These are phyloP conservation scores for Talaromyces adpressus DNA, from an alignment of 495 filamentous ascomycete species.

Conservation along the genomic window DNA sequence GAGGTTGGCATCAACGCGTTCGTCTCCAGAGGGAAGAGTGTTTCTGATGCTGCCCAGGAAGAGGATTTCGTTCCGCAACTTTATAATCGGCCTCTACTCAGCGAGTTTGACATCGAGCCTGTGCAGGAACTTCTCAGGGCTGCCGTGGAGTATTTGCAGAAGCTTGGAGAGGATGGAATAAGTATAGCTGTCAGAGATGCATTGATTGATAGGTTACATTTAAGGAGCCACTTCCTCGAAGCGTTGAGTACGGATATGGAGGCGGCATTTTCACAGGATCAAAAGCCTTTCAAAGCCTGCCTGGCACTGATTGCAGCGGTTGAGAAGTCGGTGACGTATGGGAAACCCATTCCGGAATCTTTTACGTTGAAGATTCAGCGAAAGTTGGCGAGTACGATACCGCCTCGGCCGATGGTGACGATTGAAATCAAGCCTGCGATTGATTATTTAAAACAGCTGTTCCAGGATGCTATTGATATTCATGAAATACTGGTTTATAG, in stretches of 20 bases:
- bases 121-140: slow-evolving; percentile 54
- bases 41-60: slow-evolving; percentile 50
- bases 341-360: slow-evolving; percentile 59
- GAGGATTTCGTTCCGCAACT: slow-evolving; percentile 93
- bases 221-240: slow-evolving; percentile 56
- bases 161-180: slow-evolving; percentile 34
- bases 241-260: slow-evolving; percentile 41
- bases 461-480: slow-evolving; percentile 63
- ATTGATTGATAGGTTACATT: slow-evolving; percentile 52
- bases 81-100: slow-evolving; percentile 72
- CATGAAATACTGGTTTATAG: slow-evolving; percentile 60
- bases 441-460: slow-evolving; percentile 60
- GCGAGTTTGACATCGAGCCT: slow-evolving; percentile 47
- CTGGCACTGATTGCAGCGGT: slow-evolving; percentile 41
- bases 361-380: slow-evolving; percentile 91
- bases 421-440: slow-evolving; percentile 65
- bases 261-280: slow-evolving; percentile 30
- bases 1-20: slow-evolving; percentile 52
- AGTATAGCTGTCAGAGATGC: slow-evolving; percentile 48
- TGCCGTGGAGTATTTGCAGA: slow-evolving; percentile 48
- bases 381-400: slow-evolving; percentile 82
- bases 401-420: slow-evolving; percentile 82
- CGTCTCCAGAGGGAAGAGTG: slow-evolving; percentile 3
- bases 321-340: slow-evolving; percentile 50
- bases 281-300: slow-evolving; percentile 34